These are phyloP conservation scores for Tuber melanosporum DNA, from an alignment of 495 filamentous ascomycete genomes.

Conservation along the genomic window DNA sequence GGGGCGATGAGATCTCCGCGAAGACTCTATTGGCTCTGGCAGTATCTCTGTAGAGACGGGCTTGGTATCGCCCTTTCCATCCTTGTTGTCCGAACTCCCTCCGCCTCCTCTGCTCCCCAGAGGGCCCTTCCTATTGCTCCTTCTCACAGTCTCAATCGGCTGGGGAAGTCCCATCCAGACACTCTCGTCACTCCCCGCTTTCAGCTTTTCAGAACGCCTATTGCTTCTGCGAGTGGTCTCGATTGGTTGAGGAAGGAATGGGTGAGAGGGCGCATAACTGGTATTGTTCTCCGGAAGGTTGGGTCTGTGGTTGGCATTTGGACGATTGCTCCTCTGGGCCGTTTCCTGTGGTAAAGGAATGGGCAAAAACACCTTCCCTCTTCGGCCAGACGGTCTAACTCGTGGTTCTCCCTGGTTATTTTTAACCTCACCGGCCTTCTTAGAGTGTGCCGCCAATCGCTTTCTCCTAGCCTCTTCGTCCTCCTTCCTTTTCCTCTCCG, in stretches of 20 bases:
- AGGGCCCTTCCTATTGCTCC: constrained; percentile 35
- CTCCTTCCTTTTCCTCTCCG: constrained; percentile 27
- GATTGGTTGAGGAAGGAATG: constrained; percentile 39
- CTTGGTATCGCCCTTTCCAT: constrained; percentile 31
- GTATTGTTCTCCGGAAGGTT: constrained; percentile 31
- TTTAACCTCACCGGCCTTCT: background rate
- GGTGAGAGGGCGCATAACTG: constrained; percentile 34
- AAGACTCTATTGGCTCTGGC: constrained; percentile 36
- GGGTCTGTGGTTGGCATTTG: constrained; percentile 35
- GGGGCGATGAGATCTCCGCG: constrained; percentile 26
- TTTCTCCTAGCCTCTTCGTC: constrained; percentile 38
- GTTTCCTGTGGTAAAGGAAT: constrained; percentile 38
- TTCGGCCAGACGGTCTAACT: constrained; percentile 23
- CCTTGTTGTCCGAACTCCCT: constrained; percentile 13
- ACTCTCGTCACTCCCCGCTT: constrained; percentile 30
- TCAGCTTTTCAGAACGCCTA: constrained; percentile 23
- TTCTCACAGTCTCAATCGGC: constrained; percentile 37
- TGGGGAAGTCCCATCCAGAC: constrained; percentile 39
- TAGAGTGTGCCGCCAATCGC: constrained; percentile 24
- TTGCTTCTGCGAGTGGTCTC: constrained; percentile 39
- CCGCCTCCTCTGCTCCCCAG: background rate
- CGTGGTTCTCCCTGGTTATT: background rate
- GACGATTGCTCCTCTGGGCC: constrained; percentile 33
- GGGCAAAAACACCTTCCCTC: constrained; percentile 40
- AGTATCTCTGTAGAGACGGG: constrained; percentile 28